Percentiles rank a stretch among this genome's conserved stretches.
These are phyloP conservation scores for Fusarium phyllophilum DNA, from an alignment of 2,329 filamentous ascomycete species.

Conservation along the genomic window DNA sequence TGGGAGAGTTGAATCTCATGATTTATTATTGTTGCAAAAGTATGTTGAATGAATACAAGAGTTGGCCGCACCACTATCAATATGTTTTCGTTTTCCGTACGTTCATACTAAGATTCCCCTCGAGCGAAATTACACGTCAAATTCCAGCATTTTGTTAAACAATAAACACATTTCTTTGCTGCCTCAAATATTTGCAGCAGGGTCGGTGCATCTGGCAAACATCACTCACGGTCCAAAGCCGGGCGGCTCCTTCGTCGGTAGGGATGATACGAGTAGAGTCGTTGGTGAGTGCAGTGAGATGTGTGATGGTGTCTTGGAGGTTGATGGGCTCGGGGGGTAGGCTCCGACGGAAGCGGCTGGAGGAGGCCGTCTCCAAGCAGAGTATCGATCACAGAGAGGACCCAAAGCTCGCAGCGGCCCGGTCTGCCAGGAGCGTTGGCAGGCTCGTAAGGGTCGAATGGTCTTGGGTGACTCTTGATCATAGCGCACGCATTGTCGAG, in stretches of 20 bases:
- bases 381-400: slow-evolving; percentile 2
- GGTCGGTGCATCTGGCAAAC: background rate
- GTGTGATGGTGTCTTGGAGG: slow-evolving; percentile 39
- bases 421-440: background rate
- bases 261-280: slow-evolving; percentile 35
- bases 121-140: background rate
- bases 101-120: background rate
- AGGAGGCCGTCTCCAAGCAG: slow-evolving; percentile 29
- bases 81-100: background rate
- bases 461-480: slow-evolving; percentile 16
- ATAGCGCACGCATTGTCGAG: slow-evolving; percentile 26
- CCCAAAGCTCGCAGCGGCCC: slow-evolving; percentile 22
- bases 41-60: slow-evolving; percentile 27
- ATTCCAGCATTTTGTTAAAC: background rate
- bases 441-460: background rate
- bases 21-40: slow-evolving; percentile 23
- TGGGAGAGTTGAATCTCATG: background rate
- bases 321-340: background rate
- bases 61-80: background rate
- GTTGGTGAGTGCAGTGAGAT: slow-evolving; percentile 33
- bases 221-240: background rate
- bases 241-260: slow-evolving; percentile 31
- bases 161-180: background rate
- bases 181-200: background rate
- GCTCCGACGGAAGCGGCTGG: slow-evolving; percentile 12